Conservation (phyloP, 2,329 filamentous ascomycete genomes). For the Diaporthe humulicola region DNA sequence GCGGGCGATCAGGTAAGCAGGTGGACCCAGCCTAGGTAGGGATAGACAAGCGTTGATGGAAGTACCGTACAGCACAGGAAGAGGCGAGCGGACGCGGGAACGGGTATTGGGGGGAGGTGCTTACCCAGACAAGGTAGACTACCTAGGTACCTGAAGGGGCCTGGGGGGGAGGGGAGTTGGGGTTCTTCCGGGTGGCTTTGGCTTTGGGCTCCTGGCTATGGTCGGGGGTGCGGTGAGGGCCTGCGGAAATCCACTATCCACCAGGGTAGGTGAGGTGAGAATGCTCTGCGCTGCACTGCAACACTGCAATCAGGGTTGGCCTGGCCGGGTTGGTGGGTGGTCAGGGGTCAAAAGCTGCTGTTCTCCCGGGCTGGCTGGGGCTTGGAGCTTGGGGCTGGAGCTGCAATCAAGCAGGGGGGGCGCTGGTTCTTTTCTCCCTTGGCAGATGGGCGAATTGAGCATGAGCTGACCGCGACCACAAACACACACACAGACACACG, state of each 20-base stretch:
- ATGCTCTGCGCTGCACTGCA: slow-evolving; percentile 27
- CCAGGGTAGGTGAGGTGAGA: slow-evolving; percentile 19
- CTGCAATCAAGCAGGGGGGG: slow-evolving; percentile 13
- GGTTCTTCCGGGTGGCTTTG: slow-evolving; percentile 6
- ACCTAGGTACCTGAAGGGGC: slow-evolving; percentile 7
- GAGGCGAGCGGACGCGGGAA: not conserved
- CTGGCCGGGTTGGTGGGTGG: slow-evolving; percentile 12
- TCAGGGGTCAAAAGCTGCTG: slow-evolving; percentile 17
- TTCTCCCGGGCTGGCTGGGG: not conserved
- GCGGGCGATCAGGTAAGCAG: slow-evolving; percentile 29
- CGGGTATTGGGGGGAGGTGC: not conserved
- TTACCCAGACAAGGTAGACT: not conserved
- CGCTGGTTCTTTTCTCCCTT: slow-evolving; percentile 14
- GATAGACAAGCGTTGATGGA: not conserved
- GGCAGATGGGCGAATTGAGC: not conserved
- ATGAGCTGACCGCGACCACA: slow-evolving; percentile 11
- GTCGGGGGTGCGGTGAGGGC: slow-evolving; percentile 21
- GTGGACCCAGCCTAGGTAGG: slow-evolving; percentile 13
- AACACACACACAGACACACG: not conserved
- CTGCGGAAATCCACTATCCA: slow-evolving; percentile 10
- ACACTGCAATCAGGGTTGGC: slow-evolving; percentile 31
- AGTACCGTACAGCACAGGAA: slow-evolving; percentile 1
- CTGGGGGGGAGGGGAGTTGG: slow-evolving; percentile 1
- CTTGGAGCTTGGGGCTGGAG: slow-evolving; percentile 13
- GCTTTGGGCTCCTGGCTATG: not conserved